phyloP scores from a whole-genome alignment of 1,284 basidiomycete genomes.

The Flammula alnicola region DNA sequence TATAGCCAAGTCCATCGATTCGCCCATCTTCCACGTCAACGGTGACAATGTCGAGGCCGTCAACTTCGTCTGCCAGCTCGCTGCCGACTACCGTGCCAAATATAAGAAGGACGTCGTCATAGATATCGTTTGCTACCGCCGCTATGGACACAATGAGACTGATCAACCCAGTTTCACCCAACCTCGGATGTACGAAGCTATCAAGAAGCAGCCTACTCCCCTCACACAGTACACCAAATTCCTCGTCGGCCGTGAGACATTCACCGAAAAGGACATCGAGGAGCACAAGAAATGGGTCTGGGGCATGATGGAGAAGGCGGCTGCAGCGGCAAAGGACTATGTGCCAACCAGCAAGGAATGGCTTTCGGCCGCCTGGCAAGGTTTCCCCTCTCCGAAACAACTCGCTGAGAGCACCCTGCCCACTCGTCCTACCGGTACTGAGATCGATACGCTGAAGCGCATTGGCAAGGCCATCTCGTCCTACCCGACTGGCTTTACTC shows the following conservation, averaged over 20 bases:
- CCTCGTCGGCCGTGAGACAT: slow-evolving; percentile 90
- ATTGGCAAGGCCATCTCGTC: slow-evolving; percentile 88
- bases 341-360: slow-evolving; percentile 93
- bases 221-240: slow-evolving; percentile 92
- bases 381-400: slow-evolving; percentile 97
- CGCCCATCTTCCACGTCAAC: slow-evolving; percentile 99
- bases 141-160: slow-evolving; percentile 99
- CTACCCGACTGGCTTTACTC: slow-evolving; percentile 85
- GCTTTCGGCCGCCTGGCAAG: slow-evolving; percentile 98
- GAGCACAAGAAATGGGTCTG: slow-evolving; percentile 99
- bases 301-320: slow-evolving; percentile 97
- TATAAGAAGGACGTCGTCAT: slow-evolving; percentile 99
- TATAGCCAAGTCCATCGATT: slow-evolving; percentile 97
- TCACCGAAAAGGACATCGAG: slow-evolving; percentile 96
- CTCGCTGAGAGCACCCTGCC: slow-evolving; percentile 93
- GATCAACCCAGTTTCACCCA: slow-evolving; percentile 99
- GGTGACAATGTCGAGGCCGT: slow-evolving; percentile 99
- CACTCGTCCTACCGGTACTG: slow-evolving; percentile 85
- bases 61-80: slow-evolving; percentile 97
- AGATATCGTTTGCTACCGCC: slow-evolving; percentile 98
- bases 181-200: slow-evolving; percentile 98
- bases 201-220: slow-evolving; percentile 92
- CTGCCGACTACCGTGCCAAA: slow-evolving; percentile 97
- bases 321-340: slow-evolving; percentile 91
- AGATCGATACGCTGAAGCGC: slow-evolving; percentile 79